A percentile compares a stretch with the other conserved stretches of the same genome.
These are phyloP conservation scores for Phaeosphaeria sp. DNA, from an alignment of 2,329 filamentous ascomycete species.

Conservation along the genomic window DNA sequence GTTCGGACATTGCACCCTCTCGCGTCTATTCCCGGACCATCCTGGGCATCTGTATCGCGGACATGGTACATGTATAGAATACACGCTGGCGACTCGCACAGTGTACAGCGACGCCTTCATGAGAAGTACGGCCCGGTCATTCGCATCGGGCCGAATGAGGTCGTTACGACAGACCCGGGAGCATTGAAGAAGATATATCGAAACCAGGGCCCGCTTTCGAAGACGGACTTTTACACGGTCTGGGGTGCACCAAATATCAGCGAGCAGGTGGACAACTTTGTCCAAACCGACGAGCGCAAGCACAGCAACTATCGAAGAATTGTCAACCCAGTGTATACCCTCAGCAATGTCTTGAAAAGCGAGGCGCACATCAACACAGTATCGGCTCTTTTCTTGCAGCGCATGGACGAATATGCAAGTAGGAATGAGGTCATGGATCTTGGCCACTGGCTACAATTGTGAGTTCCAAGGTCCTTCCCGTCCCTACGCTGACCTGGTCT, in stretches of 20 bases:
- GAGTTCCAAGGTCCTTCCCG: conserved; percentile 4
- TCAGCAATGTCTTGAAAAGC: conserved; percentile 21
- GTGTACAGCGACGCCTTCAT: conserved; percentile 12
- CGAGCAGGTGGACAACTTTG: conserved; percentile 19
- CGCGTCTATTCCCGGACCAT: conserved; percentile 21
- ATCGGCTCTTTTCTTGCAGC: conserved; percentile 13
- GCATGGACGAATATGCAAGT: conserved; percentile 21
- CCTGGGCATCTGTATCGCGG: conserved; percentile 25
- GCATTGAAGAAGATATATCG: conserved; percentile 22
- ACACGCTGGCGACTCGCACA: conserved; percentile 15
- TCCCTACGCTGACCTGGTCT: neutral
- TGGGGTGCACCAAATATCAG: conserved; percentile 18
- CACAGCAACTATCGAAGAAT: conserved; percentile 20
- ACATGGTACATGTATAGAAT: conserved; percentile 25
- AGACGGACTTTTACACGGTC: conserved; percentile 25
- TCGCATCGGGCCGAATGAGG: conserved; percentile 55
- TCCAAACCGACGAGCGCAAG: conserved; percentile 12
- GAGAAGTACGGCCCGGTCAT: conserved; percentile 51
- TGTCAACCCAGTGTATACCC: conserved; percentile 14
- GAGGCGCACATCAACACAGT: conserved; percentile 21
- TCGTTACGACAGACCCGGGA: conserved; percentile 5
- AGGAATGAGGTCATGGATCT: conserved; percentile 19
- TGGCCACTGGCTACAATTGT: conserved; percentile 36
- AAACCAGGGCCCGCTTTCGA: conserved; percentile 18
- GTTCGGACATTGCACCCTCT: conserved; percentile 19